phyloP scores from a whole-genome alignment of 192 early-diverging fungal species.

The Gaertneriomyces sp. region DNA sequence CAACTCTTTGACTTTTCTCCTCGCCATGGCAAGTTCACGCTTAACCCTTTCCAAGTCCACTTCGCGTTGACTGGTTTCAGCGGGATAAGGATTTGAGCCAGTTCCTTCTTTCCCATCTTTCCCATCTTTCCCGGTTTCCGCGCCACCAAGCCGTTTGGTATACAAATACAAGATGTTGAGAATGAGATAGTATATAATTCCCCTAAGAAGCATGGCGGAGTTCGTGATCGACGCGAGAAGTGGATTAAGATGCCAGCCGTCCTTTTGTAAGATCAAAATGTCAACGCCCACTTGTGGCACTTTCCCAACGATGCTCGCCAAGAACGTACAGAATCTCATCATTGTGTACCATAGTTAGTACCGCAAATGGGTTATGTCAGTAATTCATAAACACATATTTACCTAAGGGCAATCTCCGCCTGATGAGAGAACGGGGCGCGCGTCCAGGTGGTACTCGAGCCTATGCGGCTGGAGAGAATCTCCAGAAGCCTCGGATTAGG shows the following conservation, averaged over 20 bases:
- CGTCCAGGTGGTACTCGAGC: not conserved
- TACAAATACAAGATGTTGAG: not conserved
- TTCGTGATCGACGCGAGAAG: conserved; percentile 16
- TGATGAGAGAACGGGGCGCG: conserved; percentile 16
- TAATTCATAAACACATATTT: not conserved
- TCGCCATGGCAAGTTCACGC: no score
- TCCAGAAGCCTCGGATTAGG: conserved; percentile 13
- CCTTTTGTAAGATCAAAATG: conserved; percentile 6
- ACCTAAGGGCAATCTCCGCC: conserved; percentile 6
- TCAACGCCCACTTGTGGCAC: conserved; percentile 16
- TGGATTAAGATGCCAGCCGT: conserved; percentile 18
- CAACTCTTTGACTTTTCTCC: no score
- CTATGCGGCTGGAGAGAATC: conserved; percentile 9
- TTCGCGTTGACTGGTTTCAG: no score
- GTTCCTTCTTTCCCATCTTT: no score
- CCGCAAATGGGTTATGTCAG: not conserved
- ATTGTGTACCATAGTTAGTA: not conserved
- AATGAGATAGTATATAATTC: conserved; percentile 9
- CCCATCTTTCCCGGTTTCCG: no score
- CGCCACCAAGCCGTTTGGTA: not conserved
- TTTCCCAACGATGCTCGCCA: conserved; percentile 10
- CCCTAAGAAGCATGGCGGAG: conserved; percentile 2
- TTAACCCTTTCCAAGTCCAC: no score
- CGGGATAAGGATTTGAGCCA: no score
- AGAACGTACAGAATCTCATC: conserved; percentile 15